Base-by-base conservation (phyloP, 106 monocot species). In the Triglochin maritima region DNA sequence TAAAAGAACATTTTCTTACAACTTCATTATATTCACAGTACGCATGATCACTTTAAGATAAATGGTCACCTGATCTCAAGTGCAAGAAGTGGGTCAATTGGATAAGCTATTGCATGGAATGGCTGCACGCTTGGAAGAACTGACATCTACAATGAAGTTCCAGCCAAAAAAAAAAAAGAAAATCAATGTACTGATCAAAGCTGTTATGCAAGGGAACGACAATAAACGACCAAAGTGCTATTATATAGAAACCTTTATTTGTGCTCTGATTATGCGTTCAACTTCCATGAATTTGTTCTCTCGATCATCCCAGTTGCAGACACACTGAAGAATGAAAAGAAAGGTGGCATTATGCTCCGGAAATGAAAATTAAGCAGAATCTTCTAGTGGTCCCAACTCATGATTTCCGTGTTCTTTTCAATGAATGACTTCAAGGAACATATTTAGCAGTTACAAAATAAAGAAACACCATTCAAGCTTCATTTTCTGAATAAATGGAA, bases 101-200 rank as follows among this genome's bases (percentile, higher is more conserved):
- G 96, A 62, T 96, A 96, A 44, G 96, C 96, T 45, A 96, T 96
- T 60, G 96, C 96, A 86, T 96, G 96, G 76, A 96, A 96, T 60
- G 96, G 96, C 71, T 96, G 96, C 77, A 96, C 96, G 59, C 96
- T 91, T 69, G 91, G 96, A 73, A 96, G 91, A 47, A 80, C 65
- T 63, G 82, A 79, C 82, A 83, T 79, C 89, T 85, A 29, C 29
- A 29, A 29, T 29, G 59, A 64, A 64, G 44, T 7, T 17, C 51
- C 44, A 48, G 64, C 50, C n/a, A n/a, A n/a, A n/a, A 59, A 7
- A 69, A 16, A 15, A 13, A 73, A 67, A 56, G 56, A 59, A 41
- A 12, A 60, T 52, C 50, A 12, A 59, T 59, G 50, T 7, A 42
- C 7, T 6, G 17, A 17, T 56, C 47, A 12, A 45, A 17, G 7